Conservation (phyloP, 2,329 filamentous ascomycete species). For the Pseudohalonectria lignicola region DNA sequence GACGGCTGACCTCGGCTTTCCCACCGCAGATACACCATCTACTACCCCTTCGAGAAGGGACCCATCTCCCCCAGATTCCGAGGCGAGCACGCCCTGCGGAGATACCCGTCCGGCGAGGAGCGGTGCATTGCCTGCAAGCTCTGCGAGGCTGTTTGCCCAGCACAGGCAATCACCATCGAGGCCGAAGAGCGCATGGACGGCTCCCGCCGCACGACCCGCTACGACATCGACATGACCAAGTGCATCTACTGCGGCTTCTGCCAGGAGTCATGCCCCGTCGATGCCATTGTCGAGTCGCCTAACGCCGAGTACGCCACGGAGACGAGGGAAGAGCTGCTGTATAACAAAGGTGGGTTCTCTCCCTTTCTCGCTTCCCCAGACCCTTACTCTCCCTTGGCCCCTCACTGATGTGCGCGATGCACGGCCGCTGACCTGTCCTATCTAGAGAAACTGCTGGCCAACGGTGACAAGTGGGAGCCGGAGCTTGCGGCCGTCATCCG, state of each 20-base stretch:
- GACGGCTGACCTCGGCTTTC: no score
- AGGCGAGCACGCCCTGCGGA: conserved; percentile 90
- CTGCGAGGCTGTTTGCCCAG: conserved; percentile 92
- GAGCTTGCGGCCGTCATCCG: conserved; percentile 87
- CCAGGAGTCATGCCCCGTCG: conserved; percentile 97
- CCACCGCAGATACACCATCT: conserved; percentile 90
- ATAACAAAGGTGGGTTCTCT: conserved; percentile 65
- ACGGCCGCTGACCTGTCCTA: no score
- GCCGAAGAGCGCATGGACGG: conserved; percentile 96
- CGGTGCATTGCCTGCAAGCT: conserved; percentile 99
- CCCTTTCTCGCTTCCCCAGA: not conserved
- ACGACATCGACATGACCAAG: conserved; percentile 99
- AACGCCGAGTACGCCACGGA: conserved; percentile 54
- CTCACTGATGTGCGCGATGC: no score
- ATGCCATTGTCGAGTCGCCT: conserved; percentile 65
- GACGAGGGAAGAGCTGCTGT: conserved; percentile 82
- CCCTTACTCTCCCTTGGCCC: not conserved
- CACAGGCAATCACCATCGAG: conserved; percentile 97
- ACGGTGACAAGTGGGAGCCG: conserved; percentile 96
- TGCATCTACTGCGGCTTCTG: conserved; percentile 99
- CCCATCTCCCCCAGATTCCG: conserved; percentile 97
- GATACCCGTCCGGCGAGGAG: conserved; percentile 96
- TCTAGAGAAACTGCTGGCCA: conserved; percentile 75
- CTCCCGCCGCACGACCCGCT: conserved; percentile 87
- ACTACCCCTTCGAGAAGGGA: conserved; percentile 97